Base-by-base conservation (phyloP, 106 monocot species). In the Gastrodia elata region DNA sequence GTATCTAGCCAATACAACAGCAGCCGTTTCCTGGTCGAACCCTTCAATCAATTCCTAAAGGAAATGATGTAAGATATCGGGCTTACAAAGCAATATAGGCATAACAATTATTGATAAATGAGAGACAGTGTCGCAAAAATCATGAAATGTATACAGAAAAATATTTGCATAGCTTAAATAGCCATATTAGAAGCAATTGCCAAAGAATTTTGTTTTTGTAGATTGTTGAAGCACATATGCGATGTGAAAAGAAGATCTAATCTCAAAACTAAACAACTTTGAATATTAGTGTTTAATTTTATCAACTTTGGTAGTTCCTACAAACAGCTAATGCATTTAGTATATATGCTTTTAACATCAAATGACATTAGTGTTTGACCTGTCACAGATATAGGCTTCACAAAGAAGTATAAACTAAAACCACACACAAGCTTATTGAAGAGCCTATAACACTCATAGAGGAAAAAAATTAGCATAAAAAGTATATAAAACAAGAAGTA, bases 1-100 rank as follows among this genome's bases (percentile, higher is more conserved):
- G 61, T 76, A 98, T 85, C 97, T 93, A 61, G 97, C 97, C 68
- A 98, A 76, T 64, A 98, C 83, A 65, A 93, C 97, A 75, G 97
- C 97, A 33, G 97, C 93, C 64, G 93, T 79, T 75, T 98, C 97
- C 77, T 98, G 97, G 75, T 98, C 97, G 87, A 98, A 98, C 15
- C 97, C 97, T 75, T 88, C 84, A 56, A 86, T 90, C 75, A 98
- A 77, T 73, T 93, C 97, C 96, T 97, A 77, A 27, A 77, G 46
- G 30, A 42, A 74, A 43, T 39, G 38, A 39, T 32, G 26, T 37
- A 64, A 67, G 32, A 56, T 55, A 79, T 64, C 74, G 77, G 38
- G 30, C 77, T 39, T 34, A 34, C 57, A 25, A 28, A 64, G 25
- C 18, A 43, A 71, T 25, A 25, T 25, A 25, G 22, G 18, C 18